Base-by-base conservation (phyloP, 441 rosid species). In the Gossypium davidsonii region DNA sequence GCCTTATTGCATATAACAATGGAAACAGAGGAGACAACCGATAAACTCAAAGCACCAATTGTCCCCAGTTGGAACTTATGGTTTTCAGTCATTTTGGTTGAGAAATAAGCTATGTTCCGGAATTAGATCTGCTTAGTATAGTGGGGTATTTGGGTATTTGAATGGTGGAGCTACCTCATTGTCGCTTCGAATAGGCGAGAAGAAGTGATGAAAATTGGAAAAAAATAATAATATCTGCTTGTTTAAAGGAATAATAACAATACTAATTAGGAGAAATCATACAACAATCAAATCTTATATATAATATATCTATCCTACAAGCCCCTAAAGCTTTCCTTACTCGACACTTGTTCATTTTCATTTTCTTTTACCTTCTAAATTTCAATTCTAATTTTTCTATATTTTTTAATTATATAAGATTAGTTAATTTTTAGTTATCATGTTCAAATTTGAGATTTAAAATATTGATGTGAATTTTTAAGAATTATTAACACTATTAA, bases 1-100 rank as follows among this genome's bases (percentile, higher is more conserved):
- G 98, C 98, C 85, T 94, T 94, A 85, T 94, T 94, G 88, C 99
- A 94, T 56, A 94, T 91, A 75, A 94, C 99, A 75, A 94, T 94
- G 49, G 99, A 94, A 11, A 94, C 99, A 2, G 99, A 94, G 18
- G 99, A 94, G 0, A 91, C 94, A 15, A 94, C 99, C 55, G 99
- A 94, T 56, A 94, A 81, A 84, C 90, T 78, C 89, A 94, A 83
- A 73, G 99, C 97, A 68, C 99, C 97, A 26, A 91, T 76, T 8
- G 98, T 94, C 71, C 99, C 99, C 66, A 94, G 81, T 85, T 92
- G 99, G 88, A 94, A 91, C 82, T 79, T 91, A 83, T 83, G 90
- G 78, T 84, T 84, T 76, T 92, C 97, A 74, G 92, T 89, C 97
- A 92, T 94, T 55, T 55, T 20, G 14, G 26, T 55, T 55, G 9